A percentile compares a stretch with the other conserved stretches of the same genome.
Conservation (phyloP, 805 yeast species). For the Pichia nanzhaoensis region DNA sequence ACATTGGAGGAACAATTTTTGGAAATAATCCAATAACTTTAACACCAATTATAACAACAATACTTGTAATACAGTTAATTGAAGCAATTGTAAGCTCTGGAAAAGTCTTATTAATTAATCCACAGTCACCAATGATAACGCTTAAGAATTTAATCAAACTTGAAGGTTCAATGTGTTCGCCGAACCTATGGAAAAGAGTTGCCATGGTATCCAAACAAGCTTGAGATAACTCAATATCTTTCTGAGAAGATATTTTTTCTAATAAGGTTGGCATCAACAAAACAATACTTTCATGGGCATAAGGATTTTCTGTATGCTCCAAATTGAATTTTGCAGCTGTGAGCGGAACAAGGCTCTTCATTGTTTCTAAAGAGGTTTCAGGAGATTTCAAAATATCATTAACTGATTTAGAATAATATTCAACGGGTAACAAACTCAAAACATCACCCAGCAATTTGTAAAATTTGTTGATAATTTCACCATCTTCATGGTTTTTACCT, state of each 20-base stretch:
- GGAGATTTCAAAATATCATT: slow-evolving; percentile 34
- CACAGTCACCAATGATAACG: slow-evolving; percentile 41
- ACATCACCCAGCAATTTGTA: slow-evolving; percentile 55
- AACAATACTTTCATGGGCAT: slow-evolving; percentile 46
- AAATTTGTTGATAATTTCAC: slow-evolving; percentile 36
- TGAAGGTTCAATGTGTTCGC: slow-evolving; percentile 40
- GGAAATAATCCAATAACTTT: slow-evolving; percentile 81
- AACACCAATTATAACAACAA: slow-evolving; percentile 74
- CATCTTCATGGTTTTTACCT: slow-evolving; percentile 21
- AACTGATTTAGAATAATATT: slow-evolving; percentile 61
- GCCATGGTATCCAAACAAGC: slow-evolving; percentile 65
- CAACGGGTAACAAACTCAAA: slow-evolving; percentile 68
- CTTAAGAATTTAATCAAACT: slow-evolving; percentile 44
- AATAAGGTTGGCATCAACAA: slow-evolving; percentile 45
- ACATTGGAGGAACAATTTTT: slow-evolving; percentile 69
- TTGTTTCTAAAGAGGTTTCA: slow-evolving; percentile 40
- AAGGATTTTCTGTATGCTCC: slow-evolving; percentile 48
- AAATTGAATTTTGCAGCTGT: slow-evolving; percentile 61
- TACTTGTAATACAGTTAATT: slow-evolving; percentile 60
- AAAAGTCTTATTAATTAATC: slow-evolving; percentile 40
- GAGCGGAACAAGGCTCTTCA: slow-evolving; percentile 55
- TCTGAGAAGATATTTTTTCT: slow-evolving; percentile 30
- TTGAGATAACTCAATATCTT: slow-evolving; percentile 51
- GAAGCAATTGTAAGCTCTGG: slow-evolving; percentile 70
- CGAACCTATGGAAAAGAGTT: slow-evolving; percentile 56